Conservation (phyloP, 345 rosid genomes). For the Sonneratia caseolaris region DNA sequence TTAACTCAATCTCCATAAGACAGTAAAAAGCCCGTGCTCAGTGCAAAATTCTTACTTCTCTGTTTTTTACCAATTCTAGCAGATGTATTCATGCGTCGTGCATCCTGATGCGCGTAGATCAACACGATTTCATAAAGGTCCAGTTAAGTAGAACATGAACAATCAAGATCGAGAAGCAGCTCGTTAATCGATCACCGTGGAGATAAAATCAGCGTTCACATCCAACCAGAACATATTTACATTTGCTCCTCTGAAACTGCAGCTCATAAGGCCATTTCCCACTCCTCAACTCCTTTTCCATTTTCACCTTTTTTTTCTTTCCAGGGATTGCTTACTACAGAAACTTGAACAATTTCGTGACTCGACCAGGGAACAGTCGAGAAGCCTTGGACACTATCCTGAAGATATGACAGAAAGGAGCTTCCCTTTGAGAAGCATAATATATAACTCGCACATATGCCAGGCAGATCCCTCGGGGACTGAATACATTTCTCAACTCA, state of each 20-base stretch:
- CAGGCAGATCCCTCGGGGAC: background rate
- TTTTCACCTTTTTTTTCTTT: background rate
- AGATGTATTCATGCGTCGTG: no score
- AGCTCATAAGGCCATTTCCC: background rate
- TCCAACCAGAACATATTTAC: background rate
- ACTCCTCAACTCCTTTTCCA: background rate
- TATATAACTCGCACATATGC: background rate
- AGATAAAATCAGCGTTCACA: background rate
- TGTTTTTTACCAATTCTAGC: no score
- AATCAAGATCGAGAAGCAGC: background rate
- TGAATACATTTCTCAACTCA: background rate
- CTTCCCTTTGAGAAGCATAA: conserved; percentile 2
- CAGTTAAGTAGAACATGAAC: background rate
- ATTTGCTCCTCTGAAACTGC: background rate
- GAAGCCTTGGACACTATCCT: background rate
- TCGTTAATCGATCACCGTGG: background rate
- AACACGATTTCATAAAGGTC: background rate
- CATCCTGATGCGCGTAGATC: no score
- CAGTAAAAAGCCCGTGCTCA: no score
- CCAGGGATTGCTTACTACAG: background rate
- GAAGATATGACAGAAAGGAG: background rate
- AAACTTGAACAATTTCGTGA: background rate
- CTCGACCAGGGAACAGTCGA: background rate
- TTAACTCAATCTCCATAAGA: no score
- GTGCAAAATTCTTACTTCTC: no score